Evolutionary conservation across 768 basidiomycete genomes (phyloP), one percentile per base, ranked within the genome.

Genomic region (Kwoniella dendrophila): DNA sequence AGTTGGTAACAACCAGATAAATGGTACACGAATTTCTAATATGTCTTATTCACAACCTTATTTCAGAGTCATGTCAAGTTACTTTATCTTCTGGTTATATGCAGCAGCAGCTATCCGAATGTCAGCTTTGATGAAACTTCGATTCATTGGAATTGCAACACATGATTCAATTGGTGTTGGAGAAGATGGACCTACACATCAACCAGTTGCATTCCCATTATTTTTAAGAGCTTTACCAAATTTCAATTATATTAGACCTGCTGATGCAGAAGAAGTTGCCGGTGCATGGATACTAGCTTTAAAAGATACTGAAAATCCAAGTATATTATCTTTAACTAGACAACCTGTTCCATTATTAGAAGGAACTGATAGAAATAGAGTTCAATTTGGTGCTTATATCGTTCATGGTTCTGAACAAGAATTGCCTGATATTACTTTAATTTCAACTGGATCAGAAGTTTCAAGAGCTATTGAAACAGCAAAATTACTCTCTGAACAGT

Each of bases 41-140:
- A 8, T 10, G n/a, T 10, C 26, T 48, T 26, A 24, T 8, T 10
- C 18, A 24, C 27, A 29, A 44, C n/a, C 45, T 50, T 14, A 10
- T 30, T 22, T 5, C 62, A 72, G 70, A 3, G 72, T 78, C 65
- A 67, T 68, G 63, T 74, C 75, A 6, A 76, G 75, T 24, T 78
- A 74, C 68, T 76, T 78, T 66, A 78, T 78, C 73, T 78, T 78
- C 62, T 78, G 72, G 72, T 54, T 76, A 2, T 78, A 78, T 56
- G 77, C 77, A 16, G 77, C 75, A 7, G 73, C 77, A 0, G 74
- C 77, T n/a, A 70, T 64, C 2, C 77, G 77, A 20, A 78, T 78
- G 77, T 38, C 72, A 3, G 73, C 73, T 12, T 59, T 78, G 3
- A 72, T 73, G 52, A 68, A 69, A 6, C 68, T 78, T 8, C 70